phyloP scores from a whole-genome alignment of 352 stramenopile species.

The Pythium aristosporum region DNA sequence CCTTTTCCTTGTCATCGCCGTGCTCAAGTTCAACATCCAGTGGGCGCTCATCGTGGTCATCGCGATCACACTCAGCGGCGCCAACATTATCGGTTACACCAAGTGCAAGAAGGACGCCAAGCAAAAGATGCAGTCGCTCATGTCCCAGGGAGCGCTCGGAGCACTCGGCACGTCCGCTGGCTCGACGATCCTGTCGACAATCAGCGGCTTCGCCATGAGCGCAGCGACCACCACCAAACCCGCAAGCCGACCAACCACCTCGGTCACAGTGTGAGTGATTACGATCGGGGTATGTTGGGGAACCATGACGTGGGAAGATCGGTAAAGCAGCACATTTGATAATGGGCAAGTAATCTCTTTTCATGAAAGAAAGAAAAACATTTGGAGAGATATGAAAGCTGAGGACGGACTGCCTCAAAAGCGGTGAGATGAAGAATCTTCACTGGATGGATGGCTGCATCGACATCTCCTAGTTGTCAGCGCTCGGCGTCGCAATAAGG shows the following conservation, averaged over 20 bases:
- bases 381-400: not conserved
- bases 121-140: slow-evolving; percentile 81
- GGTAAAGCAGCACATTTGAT: not conserved
- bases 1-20: slow-evolving; percentile 88
- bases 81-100: slow-evolving; percentile 99
- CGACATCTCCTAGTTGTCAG: slow-evolving; percentile 15
- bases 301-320: too few relatives aligned
- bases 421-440: not conserved
- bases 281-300: not conserved
- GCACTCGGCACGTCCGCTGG: slow-evolving; percentile 64
- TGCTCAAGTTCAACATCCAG: slow-evolving; percentile 94
- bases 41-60: slow-evolving; percentile 94
- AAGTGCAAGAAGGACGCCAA: slow-evolving; percentile 94
- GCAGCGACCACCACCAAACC: slow-evolving; percentile 34
- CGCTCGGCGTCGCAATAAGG: slow-evolving; percentile 49
- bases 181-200: slow-evolving; percentile 74
- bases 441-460: not conserved
- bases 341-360: not conserved
- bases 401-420: not conserved
- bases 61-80: slow-evolving; percentile 88
- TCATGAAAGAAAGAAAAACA: not conserved
- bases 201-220: slow-evolving; percentile 66
- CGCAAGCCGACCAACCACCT: slow-evolving; percentile 8
- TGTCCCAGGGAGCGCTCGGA: slow-evolving; percentile 73
- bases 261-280: slow-evolving; percentile 42